Evolutionary conservation across 2,329 filamentous ascomycete species (phyloP).

Genomic region (Apiospora saccharicola): DNA sequence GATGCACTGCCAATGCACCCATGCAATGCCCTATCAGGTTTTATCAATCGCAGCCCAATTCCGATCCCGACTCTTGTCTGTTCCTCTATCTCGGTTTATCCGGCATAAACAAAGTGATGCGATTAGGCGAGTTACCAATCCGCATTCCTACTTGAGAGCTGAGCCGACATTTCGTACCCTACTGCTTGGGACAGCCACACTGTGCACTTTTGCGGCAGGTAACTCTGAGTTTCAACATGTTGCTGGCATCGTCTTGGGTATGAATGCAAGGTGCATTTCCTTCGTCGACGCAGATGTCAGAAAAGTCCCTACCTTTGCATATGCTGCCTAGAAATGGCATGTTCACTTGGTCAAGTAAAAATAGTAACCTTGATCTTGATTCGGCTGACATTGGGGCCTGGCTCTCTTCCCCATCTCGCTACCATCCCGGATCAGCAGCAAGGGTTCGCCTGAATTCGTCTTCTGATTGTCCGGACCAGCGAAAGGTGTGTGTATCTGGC

Average conservation of each 20-base stretch:
- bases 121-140: not conserved
- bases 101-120: not conserved
- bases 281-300: not conserved
- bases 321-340: not conserved
- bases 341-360: not conserved
- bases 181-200: not conserved
- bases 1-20: not conserved
- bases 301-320: not conserved
- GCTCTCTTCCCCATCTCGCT: not conserved
- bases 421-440: constrained; percentile 10
- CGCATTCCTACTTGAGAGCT: not conserved
- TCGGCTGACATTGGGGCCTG: not conserved
- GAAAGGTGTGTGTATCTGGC: not conserved
- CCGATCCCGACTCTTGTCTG: not conserved
- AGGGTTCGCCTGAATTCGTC: constrained; percentile 11
- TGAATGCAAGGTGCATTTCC: not conserved
- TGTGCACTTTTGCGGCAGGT: not conserved
- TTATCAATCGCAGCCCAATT: constrained; percentile 14
- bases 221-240: not conserved
- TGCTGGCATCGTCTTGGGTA: not conserved
- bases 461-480: constrained; percentile 6
- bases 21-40: constrained; percentile 1
- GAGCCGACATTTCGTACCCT: not conserved
- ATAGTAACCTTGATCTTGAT: constrained; percentile 1
- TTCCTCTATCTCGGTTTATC: not conserved